Evolutionary conservation across 2,329 filamentous ascomycete genomes (phyloP).

Genomic region (Bipolaris victoriae): DNA sequence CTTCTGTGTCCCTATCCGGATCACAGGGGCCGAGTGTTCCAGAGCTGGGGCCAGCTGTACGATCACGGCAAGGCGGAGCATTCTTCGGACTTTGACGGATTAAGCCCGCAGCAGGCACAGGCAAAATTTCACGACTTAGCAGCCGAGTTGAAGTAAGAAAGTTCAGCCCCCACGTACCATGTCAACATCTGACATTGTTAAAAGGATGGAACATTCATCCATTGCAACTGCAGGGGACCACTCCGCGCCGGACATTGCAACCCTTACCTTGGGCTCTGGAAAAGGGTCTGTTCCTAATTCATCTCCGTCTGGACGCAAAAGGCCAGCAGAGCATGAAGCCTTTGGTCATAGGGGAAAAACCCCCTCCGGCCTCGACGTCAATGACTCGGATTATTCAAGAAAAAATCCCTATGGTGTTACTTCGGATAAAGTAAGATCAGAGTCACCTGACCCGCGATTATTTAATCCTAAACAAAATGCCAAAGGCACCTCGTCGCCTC

Average conservation of each 20-base stretch:
- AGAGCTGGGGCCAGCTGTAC: slow-evolving; percentile 31
- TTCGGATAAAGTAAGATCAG: slow-evolving; percentile 25
- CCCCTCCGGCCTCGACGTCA: slow-evolving; percentile 28
- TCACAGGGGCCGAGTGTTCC: slow-evolving; percentile 39
- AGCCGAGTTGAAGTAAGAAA: slow-evolving; percentile 26
- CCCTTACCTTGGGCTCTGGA: slow-evolving; percentile 33
- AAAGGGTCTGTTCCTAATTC: slow-evolving; percentile 30
- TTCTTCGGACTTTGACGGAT: slow-evolving; percentile 22
- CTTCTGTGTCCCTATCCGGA: slow-evolving; percentile 41
- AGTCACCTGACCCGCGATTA: slow-evolving; percentile 25
- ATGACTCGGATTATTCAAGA: slow-evolving; percentile 36
- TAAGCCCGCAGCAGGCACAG: slow-evolving; percentile 29
- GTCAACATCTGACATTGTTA: slow-evolving; percentile 16
- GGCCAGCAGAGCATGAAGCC: slow-evolving; percentile 38
- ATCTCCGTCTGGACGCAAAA: slow-evolving; percentile 35
- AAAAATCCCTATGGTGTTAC: slow-evolving; percentile 25
- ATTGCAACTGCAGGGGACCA: slow-evolving; percentile 36
- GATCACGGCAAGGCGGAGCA: slow-evolving; percentile 40
- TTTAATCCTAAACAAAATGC: slow-evolving; percentile 28
- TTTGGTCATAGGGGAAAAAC: slow-evolving; percentile 35
- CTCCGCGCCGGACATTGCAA: slow-evolving; percentile 40
- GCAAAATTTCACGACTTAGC: slow-evolving; percentile 21
- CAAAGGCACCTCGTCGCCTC: slow-evolving; percentile 23
- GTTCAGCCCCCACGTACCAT: slow-evolving; percentile 14
- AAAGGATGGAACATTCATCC: slow-evolving; percentile 32